Base-by-base conservation (phyloP, 2,329 filamentous ascomycete genomes). In the Pseudocercospora macadamiae region DNA sequence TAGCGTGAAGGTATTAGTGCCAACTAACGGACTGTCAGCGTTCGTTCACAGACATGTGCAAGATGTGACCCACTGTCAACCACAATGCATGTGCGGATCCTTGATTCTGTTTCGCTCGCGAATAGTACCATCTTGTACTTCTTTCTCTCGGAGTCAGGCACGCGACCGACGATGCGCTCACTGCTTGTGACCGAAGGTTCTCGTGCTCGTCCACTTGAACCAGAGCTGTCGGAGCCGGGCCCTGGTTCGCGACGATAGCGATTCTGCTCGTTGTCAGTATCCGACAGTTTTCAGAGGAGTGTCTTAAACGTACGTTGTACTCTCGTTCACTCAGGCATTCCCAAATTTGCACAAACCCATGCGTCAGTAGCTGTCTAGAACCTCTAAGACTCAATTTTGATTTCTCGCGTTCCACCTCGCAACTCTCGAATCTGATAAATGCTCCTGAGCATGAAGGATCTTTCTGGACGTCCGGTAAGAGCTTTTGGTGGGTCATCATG, bases 121-220 rank as follows among this genome's bases (percentile, higher is more conserved):
- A 56, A 56, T 4, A 56, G 9, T 4, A 45, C 45, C 54, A 56
- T 56, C 23, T 56, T 56, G 18, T 56, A 56, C 26, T 39, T 49
- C 12, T 34, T 56, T n/a, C 28, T 39, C 28, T 56, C 32, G 5
- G 54, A 34, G n/a, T 30, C 26, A 12, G 54, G 54, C 3, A 34
- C 8, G 42, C 42, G 45, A 19, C 45, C 45, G 8, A 47, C 26
- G 10, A 56, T 47, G 19, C 16, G 54, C 23, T 37, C 21, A 21
- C 37, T n/a, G 47, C 28, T 36, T 44, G 42, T 23, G 16, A 34
- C 37, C 28, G 25, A 45, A 25, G 42, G 25, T 25, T 45, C 42
- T 19, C 42, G 42, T 3, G 42, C 21, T 45, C 42, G 42, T 2
- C 42, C 42, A 21, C 18, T 21, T 4, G 42, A 14, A 8, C n/a